These are phyloP conservation scores for Rhinocladiella similis DNA, from an alignment of 2,329 filamentous ascomycete species.

Conservation along the genomic window DNA sequence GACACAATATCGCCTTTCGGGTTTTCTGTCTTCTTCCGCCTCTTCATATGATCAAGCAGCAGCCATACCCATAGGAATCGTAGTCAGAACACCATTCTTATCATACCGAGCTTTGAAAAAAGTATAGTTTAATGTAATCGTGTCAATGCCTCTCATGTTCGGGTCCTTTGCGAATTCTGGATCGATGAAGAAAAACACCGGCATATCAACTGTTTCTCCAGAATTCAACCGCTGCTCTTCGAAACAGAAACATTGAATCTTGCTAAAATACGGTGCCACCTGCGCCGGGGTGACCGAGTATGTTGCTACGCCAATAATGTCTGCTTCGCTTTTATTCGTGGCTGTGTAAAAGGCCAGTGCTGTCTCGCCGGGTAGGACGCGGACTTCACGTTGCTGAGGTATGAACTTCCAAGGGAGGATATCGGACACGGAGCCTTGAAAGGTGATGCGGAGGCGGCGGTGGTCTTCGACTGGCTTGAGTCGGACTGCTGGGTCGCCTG, in stretches of 20 bases:
- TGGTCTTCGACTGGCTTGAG: conserved; percentile 78
- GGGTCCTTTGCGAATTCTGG: conserved; percentile 90
- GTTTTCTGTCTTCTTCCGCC: neutral
- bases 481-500: conserved; percentile 69
- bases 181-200: conserved; percentile 98
- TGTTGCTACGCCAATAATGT: conserved; percentile 97
- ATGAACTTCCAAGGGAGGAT: conserved; percentile 96
- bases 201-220: conserved; percentile 98
- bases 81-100: conserved; percentile 68
- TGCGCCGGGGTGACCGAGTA: conserved; percentile 96
- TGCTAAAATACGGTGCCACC: conserved; percentile 96
- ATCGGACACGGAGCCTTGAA: conserved; percentile 93
- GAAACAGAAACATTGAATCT: conserved; percentile 99
- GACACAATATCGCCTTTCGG: neutral
- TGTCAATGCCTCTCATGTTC: conserved; percentile 91
- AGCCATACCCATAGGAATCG: conserved; percentile 26
- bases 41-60: neutral
- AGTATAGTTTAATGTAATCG: conserved; percentile 93
- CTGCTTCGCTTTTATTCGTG: conserved; percentile 82
- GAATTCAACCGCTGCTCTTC: conserved; percentile 93
- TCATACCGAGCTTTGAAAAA: conserved; percentile 96
- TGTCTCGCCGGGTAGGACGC: conserved; percentile 92
- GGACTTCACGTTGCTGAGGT: conserved; percentile 94
- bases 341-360: conserved; percentile 97
- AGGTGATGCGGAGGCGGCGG: conserved; percentile 88